Conservation (phyloP, 768 basidiomycete species). For the Boletus coccyginus region DNA sequence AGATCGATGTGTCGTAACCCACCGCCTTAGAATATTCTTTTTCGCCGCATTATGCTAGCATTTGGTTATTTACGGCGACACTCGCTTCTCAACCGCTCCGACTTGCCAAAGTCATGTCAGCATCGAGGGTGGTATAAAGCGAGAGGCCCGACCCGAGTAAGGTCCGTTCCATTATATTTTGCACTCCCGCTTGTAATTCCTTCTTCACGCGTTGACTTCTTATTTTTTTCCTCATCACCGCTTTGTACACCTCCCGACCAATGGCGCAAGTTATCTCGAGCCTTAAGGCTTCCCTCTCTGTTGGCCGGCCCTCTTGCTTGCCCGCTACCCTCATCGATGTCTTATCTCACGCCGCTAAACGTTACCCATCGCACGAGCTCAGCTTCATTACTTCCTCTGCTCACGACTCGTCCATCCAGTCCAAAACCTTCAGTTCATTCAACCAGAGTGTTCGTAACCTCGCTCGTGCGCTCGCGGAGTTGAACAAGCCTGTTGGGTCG, state of each 20-base stretch:
- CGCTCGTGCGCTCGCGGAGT: constrained; percentile 11
- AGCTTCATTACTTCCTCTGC: constrained; percentile 25
- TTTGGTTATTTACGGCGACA: constrained; percentile 10
- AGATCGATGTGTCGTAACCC: not conserved
- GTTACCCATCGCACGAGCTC: constrained; percentile 22
- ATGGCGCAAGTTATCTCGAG: constrained; percentile 5
- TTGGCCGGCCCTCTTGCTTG: constrained; percentile 2
- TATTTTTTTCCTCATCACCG: not conserved
- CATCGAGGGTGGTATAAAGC: constrained; percentile 6
- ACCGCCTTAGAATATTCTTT: not conserved
- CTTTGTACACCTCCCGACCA: not conserved
- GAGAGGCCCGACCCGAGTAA: not conserved
- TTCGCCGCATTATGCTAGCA: constrained; percentile 8
- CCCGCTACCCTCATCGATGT: constrained; percentile 24
- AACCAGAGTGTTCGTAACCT: constrained; percentile 16
- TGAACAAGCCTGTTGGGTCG: constrained; percentile 20
- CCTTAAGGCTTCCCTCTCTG: constrained; percentile 5
- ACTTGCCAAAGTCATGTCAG: not conserved
- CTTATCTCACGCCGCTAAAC: constrained; percentile 15
- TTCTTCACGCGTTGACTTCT: not conserved
- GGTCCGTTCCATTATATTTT: not conserved
- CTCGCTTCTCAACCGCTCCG: no score
- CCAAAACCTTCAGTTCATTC: constrained; percentile 19
- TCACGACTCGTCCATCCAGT: constrained; percentile 22
- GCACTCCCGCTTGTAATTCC: not conserved